phyloP scores from a whole-genome alignment of 345 rosid species.

The Aquilaria sinensis region DNA sequence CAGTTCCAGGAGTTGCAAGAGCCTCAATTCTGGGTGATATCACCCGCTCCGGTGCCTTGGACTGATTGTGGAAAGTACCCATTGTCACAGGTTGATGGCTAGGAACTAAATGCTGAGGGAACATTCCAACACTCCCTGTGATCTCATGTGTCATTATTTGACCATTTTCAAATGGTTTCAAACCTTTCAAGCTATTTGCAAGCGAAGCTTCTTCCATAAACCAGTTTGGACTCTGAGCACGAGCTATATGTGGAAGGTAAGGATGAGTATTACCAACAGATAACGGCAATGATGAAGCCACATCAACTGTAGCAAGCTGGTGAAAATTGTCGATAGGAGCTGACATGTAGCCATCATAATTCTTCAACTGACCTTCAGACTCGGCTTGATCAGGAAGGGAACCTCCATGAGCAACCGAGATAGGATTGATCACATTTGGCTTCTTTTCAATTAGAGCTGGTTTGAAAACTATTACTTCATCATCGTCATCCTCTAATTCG shows the following conservation, averaged over 20 bases:
- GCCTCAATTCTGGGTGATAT: constrained; percentile 40
- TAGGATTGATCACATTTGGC: constrained; percentile 33
- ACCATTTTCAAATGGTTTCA: constrained; percentile 53
- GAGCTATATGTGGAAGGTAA: constrained; percentile 38
- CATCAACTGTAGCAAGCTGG: constrained; percentile 37
- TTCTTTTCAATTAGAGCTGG: constrained; percentile 58
- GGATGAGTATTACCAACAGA: constrained; percentile 37
- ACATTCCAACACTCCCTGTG: constrained; percentile 33
- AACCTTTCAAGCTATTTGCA: constrained; percentile 50
- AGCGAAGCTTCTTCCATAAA: constrained; percentile 46
- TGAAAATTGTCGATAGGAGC: constrained; percentile 33
- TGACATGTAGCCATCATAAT: constrained; percentile 29
- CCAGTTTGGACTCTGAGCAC: constrained; percentile 47
- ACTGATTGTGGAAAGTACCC: constrained; percentile 35
- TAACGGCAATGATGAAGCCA: constrained; percentile 27
- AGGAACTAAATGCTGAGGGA: constrained; percentile 30
- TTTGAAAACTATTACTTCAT: constrained; percentile 93
- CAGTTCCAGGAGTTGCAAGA: constrained; percentile 38
- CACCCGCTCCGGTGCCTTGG: constrained; percentile 34
- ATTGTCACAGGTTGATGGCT: constrained; percentile 35
- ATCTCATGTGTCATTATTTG: constrained; percentile 41
- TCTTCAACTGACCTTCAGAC: constrained; percentile 32
- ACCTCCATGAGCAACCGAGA: constrained; percentile 34
- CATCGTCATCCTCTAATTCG: constrained; percentile 72
- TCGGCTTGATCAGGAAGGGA: constrained; percentile 33